A percentile compares a stretch with the other conserved stretches of the same genome.
Evolutionary conservation across 768 basidiomycete genomes (phyloP).

Genomic region (Leccinum variicolor): DNA sequence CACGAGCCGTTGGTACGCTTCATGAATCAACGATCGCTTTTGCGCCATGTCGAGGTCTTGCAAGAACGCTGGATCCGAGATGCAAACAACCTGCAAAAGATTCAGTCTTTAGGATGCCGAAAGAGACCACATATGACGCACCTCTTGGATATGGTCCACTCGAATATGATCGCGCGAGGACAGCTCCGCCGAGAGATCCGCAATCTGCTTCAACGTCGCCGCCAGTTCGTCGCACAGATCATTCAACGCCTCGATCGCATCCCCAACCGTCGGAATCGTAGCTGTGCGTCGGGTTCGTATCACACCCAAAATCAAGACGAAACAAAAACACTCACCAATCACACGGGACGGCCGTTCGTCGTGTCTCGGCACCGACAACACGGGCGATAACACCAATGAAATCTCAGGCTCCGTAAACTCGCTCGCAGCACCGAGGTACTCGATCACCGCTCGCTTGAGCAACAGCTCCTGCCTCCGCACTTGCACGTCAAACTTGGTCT

Average conservation of each 20-base stretch:
- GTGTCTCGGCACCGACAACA: constrained; percentile 52
- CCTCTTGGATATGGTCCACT: constrained; percentile 70
- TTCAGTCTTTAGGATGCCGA: neutral
- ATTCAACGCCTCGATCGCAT: constrained; percentile 65
- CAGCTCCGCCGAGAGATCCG: constrained; percentile 66
- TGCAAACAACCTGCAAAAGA: constrained; percentile 41
- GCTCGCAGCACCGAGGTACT: constrained; percentile 68
- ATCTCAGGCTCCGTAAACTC: constrained; percentile 81
- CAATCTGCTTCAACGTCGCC: constrained; percentile 60
- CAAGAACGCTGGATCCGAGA: constrained; percentile 52
- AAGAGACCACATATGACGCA: constrained; percentile 26
- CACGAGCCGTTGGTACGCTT: constrained; percentile 52
- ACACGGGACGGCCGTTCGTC: constrained; percentile 59
- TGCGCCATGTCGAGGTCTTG: constrained; percentile 68
- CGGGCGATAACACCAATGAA: constrained; percentile 65
- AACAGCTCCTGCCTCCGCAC: constrained; percentile 55
- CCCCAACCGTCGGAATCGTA: constrained; percentile 72
- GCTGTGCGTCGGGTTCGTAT: constrained; percentile 36
- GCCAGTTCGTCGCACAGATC: constrained; percentile 60
- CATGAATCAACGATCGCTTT: constrained; percentile 61
- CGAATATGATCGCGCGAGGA: constrained; percentile 67
- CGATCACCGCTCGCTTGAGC: constrained; percentile 58
- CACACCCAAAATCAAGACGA: neutral
- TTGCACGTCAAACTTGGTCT: constrained; percentile 56
- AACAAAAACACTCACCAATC: constrained; percentile 43